A percentile compares a stretch with the other conserved stretches of the same genome.
Conservation (phyloP, 1,284 basidiomycete genomes). For the Puccinia triticina region DNA sequence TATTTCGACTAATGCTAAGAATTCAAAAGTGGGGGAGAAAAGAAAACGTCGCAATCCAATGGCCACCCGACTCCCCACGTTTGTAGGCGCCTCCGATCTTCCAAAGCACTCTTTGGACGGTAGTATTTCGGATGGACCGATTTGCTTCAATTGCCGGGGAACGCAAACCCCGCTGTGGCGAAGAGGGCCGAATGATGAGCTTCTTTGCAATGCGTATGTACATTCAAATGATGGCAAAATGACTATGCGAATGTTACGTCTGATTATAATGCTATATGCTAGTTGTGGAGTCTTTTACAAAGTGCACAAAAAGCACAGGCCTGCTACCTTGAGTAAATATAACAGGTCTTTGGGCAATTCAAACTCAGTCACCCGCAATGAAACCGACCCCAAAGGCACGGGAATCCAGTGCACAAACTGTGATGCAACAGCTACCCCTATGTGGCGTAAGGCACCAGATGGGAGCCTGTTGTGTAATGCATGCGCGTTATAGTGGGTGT, state of each 20-base stretch:
- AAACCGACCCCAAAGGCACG: background rate
- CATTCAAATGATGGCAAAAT: background rate
- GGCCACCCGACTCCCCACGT: slow-evolving; percentile 39
- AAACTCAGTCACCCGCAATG: slow-evolving; percentile 11
- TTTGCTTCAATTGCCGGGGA: slow-evolving; percentile 43
- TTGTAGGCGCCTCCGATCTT: slow-evolving; percentile 30
- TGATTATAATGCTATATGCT: background rate
- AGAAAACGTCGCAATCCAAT: slow-evolving; percentile 49
- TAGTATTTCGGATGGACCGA: slow-evolving; percentile 20
- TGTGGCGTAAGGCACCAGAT: slow-evolving; percentile 50
- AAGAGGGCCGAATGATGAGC: slow-evolving; percentile 46
- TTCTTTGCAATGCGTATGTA: slow-evolving; percentile 49
- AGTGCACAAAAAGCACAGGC: slow-evolving; percentile 48
- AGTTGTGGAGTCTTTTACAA: slow-evolving; percentile 50
- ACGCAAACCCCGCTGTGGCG: slow-evolving; percentile 45
- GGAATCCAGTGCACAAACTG: slow-evolving; percentile 44
- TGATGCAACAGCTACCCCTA: slow-evolving; percentile 42
- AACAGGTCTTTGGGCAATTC: slow-evolving; percentile 16
- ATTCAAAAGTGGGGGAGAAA: slow-evolving; percentile 23
- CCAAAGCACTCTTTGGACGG: background rate
- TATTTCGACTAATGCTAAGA: background rate
- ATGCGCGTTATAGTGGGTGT: slow-evolving; percentile 45
- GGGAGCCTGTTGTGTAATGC: slow-evolving; percentile 45
- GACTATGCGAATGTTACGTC: background rate
- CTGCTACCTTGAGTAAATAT: slow-evolving; percentile 16